Percentiles rank a stretch among this genome's conserved stretches.
Conservation (phyloP, 116 monocot species). For the Phalaenopsis hybrid region DNA sequence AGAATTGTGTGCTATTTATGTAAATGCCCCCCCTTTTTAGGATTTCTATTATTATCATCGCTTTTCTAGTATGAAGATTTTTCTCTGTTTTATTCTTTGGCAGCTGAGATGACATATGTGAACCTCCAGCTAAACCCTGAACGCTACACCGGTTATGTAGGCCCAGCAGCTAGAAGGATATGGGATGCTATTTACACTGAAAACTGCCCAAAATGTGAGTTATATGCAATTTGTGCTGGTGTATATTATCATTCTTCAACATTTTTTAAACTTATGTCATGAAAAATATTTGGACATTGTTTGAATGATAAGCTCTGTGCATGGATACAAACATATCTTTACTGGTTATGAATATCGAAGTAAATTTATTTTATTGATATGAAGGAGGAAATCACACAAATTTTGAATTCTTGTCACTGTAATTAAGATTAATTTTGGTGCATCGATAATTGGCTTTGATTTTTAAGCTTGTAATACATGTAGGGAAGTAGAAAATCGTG, state of each 20-base stretch:
- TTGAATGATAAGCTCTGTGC: neutral
- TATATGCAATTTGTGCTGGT: neutral
- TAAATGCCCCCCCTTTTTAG: too few relatives aligned
- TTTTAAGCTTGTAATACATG: neutral
- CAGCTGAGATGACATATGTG: conserved; percentile 98
- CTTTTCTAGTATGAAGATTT: neutral
- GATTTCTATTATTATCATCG: neutral
- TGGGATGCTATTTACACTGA: conserved; percentile 87
- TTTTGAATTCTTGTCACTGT: neutral
- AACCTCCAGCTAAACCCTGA: conserved; percentile 97
- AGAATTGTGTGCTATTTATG: too few relatives aligned
- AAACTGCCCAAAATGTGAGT: conserved; percentile 75
- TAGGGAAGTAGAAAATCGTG: neutral
- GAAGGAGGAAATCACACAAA: too few relatives aligned
- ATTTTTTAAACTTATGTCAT: neutral
- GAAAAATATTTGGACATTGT: neutral
- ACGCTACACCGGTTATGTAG: conserved; percentile 84
- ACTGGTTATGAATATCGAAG: neutral
- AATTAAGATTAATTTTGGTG: neutral
- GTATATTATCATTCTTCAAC: neutral
- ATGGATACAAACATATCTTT: neutral
- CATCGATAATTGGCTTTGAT: neutral
- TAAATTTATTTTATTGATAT: neutral
- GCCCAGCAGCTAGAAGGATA: conserved; percentile 75
- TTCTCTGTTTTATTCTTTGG: conserved; percentile 4